These are phyloP conservation scores for Wolfiporia cocos DNA, from an alignment of 1,284 basidiomycete species.

Conservation along the genomic window DNA sequence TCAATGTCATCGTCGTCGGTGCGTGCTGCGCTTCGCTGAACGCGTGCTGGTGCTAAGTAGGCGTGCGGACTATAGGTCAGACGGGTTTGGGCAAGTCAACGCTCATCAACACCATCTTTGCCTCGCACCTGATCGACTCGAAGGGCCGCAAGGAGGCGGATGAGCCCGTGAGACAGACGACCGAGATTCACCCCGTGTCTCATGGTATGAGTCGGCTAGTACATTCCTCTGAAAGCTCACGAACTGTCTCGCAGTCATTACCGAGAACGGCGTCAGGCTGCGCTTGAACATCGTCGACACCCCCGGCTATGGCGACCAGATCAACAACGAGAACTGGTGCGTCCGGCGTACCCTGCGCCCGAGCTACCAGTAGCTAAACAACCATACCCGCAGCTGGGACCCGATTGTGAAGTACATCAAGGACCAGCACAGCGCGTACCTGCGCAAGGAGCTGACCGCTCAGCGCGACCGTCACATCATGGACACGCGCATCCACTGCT, in stretches of 20 bases:
- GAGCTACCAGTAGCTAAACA: not conserved
- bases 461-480: conserved; percentile 98
- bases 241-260: conserved; percentile 76
- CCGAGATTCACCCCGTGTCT: conserved; percentile 92
- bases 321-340: conserved; percentile 98
- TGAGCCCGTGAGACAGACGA: conserved; percentile 88
- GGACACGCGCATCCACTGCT: conserved; percentile 98
- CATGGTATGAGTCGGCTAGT: conserved; percentile 62
- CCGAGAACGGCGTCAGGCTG: conserved; percentile 94
- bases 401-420: conserved; percentile 98
- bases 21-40: conserved; percentile 28
- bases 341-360: conserved; percentile 21
- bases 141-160: conserved; percentile 90
- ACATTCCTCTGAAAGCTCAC: not conserved
- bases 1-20: conserved; percentile 97
- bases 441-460: conserved; percentile 97
- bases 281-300: conserved; percentile 98
- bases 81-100: conserved; percentile 98
- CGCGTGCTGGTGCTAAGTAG: no score
- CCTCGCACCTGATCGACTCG: conserved; percentile 95
- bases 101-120: conserved; percentile 98
- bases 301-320: conserved; percentile 96
- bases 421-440: conserved; percentile 98
- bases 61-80: conserved; percentile 86
- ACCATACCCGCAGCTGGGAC: conserved; percentile 74